Conservation (phyloP, 257 asterid genomes). For the Oldenlandia corymbosa region DNA sequence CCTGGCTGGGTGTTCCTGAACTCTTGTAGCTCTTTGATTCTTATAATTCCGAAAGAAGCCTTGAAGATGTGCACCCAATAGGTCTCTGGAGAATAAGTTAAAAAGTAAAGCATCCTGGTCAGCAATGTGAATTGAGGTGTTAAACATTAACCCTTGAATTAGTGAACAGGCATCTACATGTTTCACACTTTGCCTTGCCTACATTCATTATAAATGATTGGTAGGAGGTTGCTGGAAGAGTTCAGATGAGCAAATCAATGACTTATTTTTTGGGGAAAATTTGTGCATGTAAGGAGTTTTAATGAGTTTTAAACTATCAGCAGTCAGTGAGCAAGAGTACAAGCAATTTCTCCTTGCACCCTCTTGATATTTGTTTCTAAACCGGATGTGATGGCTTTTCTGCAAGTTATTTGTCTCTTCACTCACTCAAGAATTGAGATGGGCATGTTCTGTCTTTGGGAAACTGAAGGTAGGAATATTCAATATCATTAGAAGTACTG, state of each 20-base stretch:
- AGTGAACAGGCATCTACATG: neutral
- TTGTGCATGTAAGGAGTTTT: neutral
- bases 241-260: neutral
- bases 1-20: neutral
- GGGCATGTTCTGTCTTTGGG: too few species aligned
- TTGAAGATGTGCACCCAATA: neutral
- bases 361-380: neutral
- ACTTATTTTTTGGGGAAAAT: neutral
- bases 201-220: neutral
- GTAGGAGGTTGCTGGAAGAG: neutral
- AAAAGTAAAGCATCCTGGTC: too few species aligned
- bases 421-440: too few species aligned
- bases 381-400: neutral
- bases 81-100: neutral
- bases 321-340: neutral
- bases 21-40: neutral
- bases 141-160: neutral
- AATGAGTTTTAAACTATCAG: neutral
- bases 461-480: too few species aligned
- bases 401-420: neutral
- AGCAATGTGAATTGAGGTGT: constrained; percentile 9
- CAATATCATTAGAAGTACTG: too few species aligned
- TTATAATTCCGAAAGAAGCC: neutral
- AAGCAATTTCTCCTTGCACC: neutral
- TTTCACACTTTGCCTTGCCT: neutral